Conservation (phyloP, 2,329 filamentous ascomycete species). For the Zopfia rhizophila region DNA sequence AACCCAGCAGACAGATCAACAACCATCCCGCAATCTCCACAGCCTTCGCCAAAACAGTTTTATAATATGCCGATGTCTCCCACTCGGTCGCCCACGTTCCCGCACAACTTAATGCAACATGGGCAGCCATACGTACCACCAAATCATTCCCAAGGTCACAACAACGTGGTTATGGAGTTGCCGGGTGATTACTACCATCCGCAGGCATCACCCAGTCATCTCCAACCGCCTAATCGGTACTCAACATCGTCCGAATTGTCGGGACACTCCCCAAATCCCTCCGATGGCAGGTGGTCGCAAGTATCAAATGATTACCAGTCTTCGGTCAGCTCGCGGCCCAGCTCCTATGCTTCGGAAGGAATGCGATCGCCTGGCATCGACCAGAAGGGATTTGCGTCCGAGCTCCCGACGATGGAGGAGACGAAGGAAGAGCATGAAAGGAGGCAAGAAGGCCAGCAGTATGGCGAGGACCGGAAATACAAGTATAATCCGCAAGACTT, state of each 20-base stretch:
- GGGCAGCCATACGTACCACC: conserved; percentile 24
- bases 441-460: conserved; percentile 31
- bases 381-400: conserved; percentile 44
- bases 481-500: conserved; percentile 49
- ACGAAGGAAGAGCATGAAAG: conserved; percentile 45
- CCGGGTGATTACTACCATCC: conserved; percentile 55
- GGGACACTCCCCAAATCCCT: conserved; percentile 36
- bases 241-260: conserved; percentile 36
- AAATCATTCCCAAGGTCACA: conserved; percentile 36
- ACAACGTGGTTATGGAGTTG: conserved; percentile 53
- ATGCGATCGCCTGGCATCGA: conserved; percentile 47
- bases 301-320: conserved; percentile 39
- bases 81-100: conserved; percentile 31
- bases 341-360: conserved; percentile 49
- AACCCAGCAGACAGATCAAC: conserved; percentile 56
- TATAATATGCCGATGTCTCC: conserved; percentile 45
- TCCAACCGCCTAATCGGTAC: conserved; percentile 35
- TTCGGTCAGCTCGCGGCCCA: conserved; percentile 43
- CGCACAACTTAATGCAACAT: conserved; percentile 22
- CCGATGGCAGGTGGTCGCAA: conserved; percentile 46
- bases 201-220: conserved; percentile 39
- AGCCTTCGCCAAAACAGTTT: conserved; percentile 31
- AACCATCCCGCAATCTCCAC: conserved; percentile 25
- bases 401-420: conserved; percentile 49
- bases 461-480: conserved; percentile 35